These are phyloP conservation scores for Pseudogymnoascus sp. DNA, from an alignment of 2,329 filamentous ascomycete species.

Conservation along the genomic window DNA sequence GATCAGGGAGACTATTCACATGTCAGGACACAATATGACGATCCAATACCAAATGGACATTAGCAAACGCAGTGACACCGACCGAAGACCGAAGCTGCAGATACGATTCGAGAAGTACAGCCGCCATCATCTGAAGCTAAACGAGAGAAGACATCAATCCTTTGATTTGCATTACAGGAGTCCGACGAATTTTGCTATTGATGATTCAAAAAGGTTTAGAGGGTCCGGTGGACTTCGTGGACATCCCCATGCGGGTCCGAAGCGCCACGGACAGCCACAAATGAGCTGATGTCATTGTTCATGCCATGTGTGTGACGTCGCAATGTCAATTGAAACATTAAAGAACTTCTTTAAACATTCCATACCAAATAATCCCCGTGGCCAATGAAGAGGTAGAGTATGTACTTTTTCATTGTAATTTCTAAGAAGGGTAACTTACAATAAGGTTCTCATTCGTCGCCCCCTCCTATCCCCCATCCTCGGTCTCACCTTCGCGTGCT, in stretches of 20 bases:
- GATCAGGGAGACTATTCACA: too few species aligned
- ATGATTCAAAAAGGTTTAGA: slow-evolving; percentile 2
- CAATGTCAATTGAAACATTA: neutral
- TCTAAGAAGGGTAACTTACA: neutral
- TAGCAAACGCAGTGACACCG: neutral
- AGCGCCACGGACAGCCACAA: neutral
- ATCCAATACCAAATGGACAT: neutral
- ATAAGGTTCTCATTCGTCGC: neutral
- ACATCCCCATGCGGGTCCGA: neutral
- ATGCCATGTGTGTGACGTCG: neutral
- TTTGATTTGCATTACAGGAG: neutral
- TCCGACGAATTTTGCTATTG: neutral
- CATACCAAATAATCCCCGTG: neutral
- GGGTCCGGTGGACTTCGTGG: neutral
- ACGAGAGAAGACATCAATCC: neutral
- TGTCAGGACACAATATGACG: too few species aligned
- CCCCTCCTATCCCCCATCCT: neutral
- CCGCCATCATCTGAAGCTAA: neutral
- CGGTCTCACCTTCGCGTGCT: neutral
- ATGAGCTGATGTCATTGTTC: neutral
- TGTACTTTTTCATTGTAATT: neutral
- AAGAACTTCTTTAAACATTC: neutral
- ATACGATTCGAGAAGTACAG: neutral
- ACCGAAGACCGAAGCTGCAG: neutral
- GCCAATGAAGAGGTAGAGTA: neutral